A percentile compares a stretch with the other conserved stretches of the same genome.
Evolutionary conservation across 1,284 basidiomycete species (phyloP).

Genomic region (Salmacisia buchloeana): DNA sequence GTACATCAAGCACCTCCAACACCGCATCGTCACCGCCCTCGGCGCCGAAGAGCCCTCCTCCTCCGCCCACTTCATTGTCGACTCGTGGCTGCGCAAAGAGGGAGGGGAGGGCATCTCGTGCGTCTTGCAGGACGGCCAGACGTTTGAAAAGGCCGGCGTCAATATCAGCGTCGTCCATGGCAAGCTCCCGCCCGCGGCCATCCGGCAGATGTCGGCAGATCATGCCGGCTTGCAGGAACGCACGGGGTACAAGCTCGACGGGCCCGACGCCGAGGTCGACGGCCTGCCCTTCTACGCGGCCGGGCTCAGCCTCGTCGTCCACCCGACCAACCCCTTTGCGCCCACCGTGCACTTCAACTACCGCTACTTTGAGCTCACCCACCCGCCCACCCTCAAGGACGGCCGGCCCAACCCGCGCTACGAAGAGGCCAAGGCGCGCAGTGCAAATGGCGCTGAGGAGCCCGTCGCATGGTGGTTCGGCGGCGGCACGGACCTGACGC

Average conservation of each 20-base stretch:
- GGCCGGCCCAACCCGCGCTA: slow-evolving; percentile 46
- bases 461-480: slow-evolving; percentile 94
- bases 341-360: slow-evolving; percentile 92
- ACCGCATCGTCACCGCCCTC: slow-evolving; percentile 72
- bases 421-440: slow-evolving; percentile 14
- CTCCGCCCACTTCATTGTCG: slow-evolving; percentile 66
- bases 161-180: slow-evolving; percentile 92
- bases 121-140: slow-evolving; percentile 67
- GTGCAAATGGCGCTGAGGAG: slow-evolving; percentile 15
- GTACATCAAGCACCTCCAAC: slow-evolving; percentile 74
- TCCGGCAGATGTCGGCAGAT: slow-evolving; percentile 89
- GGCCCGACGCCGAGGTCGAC: slow-evolving; percentile 62
- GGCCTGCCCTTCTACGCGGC: slow-evolving; percentile 87
- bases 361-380: slow-evolving; percentile 77
- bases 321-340: slow-evolving; percentile 75
- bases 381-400: slow-evolving; percentile 44
- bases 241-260: slow-evolving; percentile 46
- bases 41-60: slow-evolving; percentile 70
- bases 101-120: slow-evolving; percentile 85
- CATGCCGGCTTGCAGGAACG: slow-evolving; percentile 60
- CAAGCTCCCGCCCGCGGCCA: slow-evolving; percentile 74
- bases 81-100: slow-evolving; percentile 75
- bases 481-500: slow-evolving; percentile 92
- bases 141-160: slow-evolving; percentile 93
- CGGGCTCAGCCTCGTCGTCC: slow-evolving; percentile 84